Evolutionary conservation across 2,329 filamentous ascomycete genomes (phyloP).

Genomic region (Neoarthrinium moseri): DNA sequence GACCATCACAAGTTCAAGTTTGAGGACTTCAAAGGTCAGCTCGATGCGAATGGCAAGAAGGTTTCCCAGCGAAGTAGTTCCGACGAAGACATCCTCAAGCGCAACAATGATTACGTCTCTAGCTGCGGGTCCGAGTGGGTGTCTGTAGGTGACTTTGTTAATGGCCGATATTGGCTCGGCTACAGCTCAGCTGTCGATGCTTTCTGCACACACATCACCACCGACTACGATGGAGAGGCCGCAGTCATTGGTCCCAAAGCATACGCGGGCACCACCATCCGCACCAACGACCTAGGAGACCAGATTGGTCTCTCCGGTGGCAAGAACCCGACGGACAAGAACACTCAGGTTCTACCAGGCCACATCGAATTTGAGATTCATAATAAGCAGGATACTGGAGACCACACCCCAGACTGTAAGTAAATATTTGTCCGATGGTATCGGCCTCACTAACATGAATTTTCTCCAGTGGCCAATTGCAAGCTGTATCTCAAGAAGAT

Average conservation of each 20-base stretch:
- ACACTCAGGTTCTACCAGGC: background rate
- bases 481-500: background rate
- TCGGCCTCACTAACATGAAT: background rate
- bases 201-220: slow-evolving; percentile 1
- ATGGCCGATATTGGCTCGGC: background rate
- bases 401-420: background rate
- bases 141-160: background rate
- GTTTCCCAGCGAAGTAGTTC: too few relatives aligned
- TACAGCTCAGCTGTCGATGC: background rate
- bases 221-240: background rate
- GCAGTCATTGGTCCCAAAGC: background rate
- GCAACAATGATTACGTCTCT: background rate
- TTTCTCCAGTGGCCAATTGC: background rate
- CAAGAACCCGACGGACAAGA: background rate
- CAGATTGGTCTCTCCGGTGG: background rate
- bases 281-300: background rate
- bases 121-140: background rate
- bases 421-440: background rate
- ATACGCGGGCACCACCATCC: background rate
- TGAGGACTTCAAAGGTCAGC: background rate
- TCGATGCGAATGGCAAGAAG: background rate
- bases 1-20: background rate
- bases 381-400: background rate
- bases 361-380: slow-evolving; percentile 2
- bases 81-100: background rate